phyloP scores from a whole-genome alignment of 2,329 filamentous ascomycete genomes.

The Trichoderma atrobrunneum region DNA sequence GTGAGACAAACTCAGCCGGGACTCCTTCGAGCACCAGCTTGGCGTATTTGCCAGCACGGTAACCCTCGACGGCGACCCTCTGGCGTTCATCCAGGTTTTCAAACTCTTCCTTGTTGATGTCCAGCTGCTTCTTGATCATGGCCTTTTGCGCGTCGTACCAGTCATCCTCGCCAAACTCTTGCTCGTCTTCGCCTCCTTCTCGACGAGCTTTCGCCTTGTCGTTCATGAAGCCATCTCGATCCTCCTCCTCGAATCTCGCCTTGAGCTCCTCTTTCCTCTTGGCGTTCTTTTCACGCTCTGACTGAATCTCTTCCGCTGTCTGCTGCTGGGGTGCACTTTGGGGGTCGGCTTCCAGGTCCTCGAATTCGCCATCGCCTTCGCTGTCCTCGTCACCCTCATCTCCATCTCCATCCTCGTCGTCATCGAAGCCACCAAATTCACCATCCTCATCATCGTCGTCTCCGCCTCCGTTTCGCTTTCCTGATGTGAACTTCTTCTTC shows the following conservation, averaged over 20 bases:
- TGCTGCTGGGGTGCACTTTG: slow-evolving; percentile 39
- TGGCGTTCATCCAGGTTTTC: slow-evolving; percentile 82
- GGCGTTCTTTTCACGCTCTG: slow-evolving; percentile 87
- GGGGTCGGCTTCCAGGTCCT: slow-evolving; percentile 66
- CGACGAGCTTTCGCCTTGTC: slow-evolving; percentile 76
- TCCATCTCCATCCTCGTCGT: slow-evolving; percentile 67
- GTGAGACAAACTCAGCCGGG: slow-evolving; percentile 81
- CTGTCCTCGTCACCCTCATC: slow-evolving; percentile 56
- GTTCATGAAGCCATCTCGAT: slow-evolving; percentile 91
- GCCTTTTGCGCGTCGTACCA: slow-evolving; percentile 99
- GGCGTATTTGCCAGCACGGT: slow-evolving; percentile 87
- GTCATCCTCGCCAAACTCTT: slow-evolving; percentile 93
- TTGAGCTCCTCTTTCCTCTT: slow-evolving; percentile 91
- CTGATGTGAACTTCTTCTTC: slow-evolving; percentile 70
- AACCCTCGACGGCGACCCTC: slow-evolving; percentile 81
- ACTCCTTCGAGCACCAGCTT: slow-evolving; percentile 87
- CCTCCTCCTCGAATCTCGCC: slow-evolving; percentile 93
- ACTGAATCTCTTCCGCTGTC: slow-evolving; percentile 62
- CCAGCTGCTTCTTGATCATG: slow-evolving; percentile 87
- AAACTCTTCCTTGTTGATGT: slow-evolving; percentile 95
- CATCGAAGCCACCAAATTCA: slow-evolving; percentile 43
- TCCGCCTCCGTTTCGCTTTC: slow-evolving; percentile 34
- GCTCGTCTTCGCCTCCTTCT: slow-evolving; percentile 62
- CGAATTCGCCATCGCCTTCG: slow-evolving; percentile 77
- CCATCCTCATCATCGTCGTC: slow-evolving; percentile 47